A percentile compares a stretch with the other conserved stretches of the same genome.
phyloP scores from a whole-genome alignment of 2,329 filamentous ascomycete genomes.

The Teratosphaeria nubilosa region DNA sequence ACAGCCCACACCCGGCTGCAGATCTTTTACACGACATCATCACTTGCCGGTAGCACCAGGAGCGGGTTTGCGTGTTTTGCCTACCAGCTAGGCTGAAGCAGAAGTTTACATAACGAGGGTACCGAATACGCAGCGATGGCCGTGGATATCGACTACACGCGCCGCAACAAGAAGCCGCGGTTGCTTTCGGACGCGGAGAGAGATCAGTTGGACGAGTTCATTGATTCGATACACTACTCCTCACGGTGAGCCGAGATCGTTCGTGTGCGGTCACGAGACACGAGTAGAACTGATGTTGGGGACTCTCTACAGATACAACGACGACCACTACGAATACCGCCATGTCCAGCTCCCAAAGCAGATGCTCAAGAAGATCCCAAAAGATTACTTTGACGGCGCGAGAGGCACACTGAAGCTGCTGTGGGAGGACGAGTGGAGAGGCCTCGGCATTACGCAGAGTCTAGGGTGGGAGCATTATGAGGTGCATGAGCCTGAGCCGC shows the following conservation, averaged over 20 bases:
- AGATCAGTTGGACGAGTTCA: slow-evolving; percentile 76
- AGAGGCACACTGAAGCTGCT: slow-evolving; percentile 91
- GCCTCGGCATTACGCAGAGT: slow-evolving; percentile 95
- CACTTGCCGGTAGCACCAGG: not conserved
- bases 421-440: slow-evolving; percentile 98
- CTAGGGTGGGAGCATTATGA: slow-evolving; percentile 99
- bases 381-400: slow-evolving; percentile 80
- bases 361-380: slow-evolving; percentile 94
- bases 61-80: not conserved
- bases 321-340: slow-evolving; percentile 88
- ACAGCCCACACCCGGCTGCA: not conserved
- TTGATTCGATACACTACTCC: slow-evolving; percentile 93
- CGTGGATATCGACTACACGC: slow-evolving; percentile 64
- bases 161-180: slow-evolving; percentile 79
- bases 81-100: not conserved
- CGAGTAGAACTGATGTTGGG: not conserved
- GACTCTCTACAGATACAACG: slow-evolving; percentile 63
- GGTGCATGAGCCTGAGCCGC: slow-evolving; percentile 95
- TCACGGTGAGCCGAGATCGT: slow-evolving; percentile 54
- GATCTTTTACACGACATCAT: not conserved
- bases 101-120: not conserved
- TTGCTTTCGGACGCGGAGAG: slow-evolving; percentile 72
- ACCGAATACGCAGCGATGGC: not conserved
- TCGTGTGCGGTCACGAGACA: not conserved
- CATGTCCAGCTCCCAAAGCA: slow-evolving; percentile 96